phyloP scores from a whole-genome alignment of 2,329 filamentous ascomycete genomes.

The Seiridium unicorne region DNA sequence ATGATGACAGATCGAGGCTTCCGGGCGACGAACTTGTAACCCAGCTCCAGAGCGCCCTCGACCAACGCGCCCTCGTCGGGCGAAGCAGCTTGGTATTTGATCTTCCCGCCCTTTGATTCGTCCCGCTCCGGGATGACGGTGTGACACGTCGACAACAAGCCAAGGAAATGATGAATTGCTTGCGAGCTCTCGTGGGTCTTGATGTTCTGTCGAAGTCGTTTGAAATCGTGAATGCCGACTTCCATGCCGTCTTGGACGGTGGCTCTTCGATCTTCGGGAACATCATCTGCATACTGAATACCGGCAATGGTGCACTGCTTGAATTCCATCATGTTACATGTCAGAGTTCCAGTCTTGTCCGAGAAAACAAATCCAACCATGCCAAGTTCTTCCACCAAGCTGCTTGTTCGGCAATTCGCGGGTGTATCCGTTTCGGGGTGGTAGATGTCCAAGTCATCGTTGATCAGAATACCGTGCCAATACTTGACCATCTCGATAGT shows the following conservation, averaged over 20 bases:
- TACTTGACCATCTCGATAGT: constrained; percentile 98
- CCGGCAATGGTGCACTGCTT: constrained; percentile 91
- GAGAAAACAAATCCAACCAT: constrained; percentile 99
- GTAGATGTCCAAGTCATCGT: constrained; percentile 97
- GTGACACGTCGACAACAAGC: constrained; percentile 85
- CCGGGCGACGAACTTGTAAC: constrained; percentile 86
- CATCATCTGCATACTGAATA: constrained; percentile 88
- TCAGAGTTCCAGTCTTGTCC: constrained; percentile 94
- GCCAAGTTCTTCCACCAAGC: constrained; percentile 91
- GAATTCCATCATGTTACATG: constrained; percentile 99
- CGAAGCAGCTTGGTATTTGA: constrained; percentile 97
- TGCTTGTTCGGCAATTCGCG: constrained; percentile 93
- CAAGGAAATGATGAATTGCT: constrained; percentile 76
- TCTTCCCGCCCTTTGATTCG: constrained; percentile 72
- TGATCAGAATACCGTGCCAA: constrained; percentile 95
- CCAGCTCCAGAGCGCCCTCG: constrained; percentile 80
- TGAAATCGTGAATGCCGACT: constrained; percentile 82
- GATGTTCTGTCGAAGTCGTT: constrained; percentile 69
- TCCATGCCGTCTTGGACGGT: constrained; percentile 75
- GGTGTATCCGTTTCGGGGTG: constrained; percentile 94
- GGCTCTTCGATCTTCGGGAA: constrained; percentile 85
- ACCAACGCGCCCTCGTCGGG: constrained; percentile 97
- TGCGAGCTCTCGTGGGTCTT: constrained; percentile 50
- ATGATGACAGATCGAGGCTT: constrained; percentile 89
- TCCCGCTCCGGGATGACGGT: constrained; percentile 93